A percentile compares a stretch with the other conserved stretches of the same genome.
These are phyloP conservation scores for Ballota nigra DNA, from an alignment of 257 asterid species.

Conservation along the genomic window DNA sequence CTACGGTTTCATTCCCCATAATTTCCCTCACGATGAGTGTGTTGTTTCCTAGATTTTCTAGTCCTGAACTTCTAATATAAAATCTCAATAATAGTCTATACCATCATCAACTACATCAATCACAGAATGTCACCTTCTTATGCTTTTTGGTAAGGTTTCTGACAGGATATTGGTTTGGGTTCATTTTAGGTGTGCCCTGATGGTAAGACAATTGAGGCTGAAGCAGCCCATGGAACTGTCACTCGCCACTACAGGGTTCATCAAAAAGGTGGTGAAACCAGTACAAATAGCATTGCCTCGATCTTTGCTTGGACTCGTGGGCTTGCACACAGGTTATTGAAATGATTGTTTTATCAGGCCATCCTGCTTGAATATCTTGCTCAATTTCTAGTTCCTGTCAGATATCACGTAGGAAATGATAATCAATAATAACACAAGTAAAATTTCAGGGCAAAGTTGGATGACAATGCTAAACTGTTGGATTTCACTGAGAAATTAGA, in stretches of 20 bases:
- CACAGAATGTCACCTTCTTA: background rate
- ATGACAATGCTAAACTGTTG: conserved; percentile 71
- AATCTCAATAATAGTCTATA: background rate
- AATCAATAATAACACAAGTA: background rate
- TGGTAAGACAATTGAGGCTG: conserved; percentile 99
- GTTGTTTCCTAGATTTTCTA: background rate
- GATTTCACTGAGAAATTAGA: conserved; percentile 90
- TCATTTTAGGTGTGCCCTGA: conserved; percentile 86
- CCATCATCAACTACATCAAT: too few relatives aligned
- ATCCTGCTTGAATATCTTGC: background rate
- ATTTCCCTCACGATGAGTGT: background rate
- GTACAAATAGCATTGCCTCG: conserved; percentile 98
- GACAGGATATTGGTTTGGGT: conserved; percentile 22
- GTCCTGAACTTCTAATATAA: background rate
- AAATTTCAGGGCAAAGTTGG: conserved; percentile 79
- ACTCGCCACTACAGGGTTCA: conserved; percentile 98
- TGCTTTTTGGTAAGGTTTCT: background rate
- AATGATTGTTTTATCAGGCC: background rate
- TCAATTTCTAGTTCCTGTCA: background rate
- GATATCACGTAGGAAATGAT: background rate
- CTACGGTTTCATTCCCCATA: background rate
- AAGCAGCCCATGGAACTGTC: conserved; percentile 99
- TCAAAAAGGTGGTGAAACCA: conserved; percentile 98
- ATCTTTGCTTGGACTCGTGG: conserved; percentile 99
- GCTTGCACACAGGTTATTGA: conserved; percentile 83